Conservation (phyloP, 495 filamentous ascomycete species). For the Bacidia rubella region DNA sequence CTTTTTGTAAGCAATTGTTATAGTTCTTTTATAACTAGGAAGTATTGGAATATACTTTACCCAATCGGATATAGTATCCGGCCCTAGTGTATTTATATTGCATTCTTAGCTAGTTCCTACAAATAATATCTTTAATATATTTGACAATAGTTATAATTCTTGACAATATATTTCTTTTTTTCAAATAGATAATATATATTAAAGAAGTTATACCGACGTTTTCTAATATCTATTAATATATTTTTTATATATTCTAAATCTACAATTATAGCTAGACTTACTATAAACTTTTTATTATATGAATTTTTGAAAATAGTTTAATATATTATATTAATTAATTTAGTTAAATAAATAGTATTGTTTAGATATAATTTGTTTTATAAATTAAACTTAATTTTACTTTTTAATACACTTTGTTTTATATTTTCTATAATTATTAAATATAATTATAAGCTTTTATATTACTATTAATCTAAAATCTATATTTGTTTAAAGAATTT, state of each 20-base stretch:
- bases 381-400: neutral
- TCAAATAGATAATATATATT: too few species aligned
- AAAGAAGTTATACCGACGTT: neutral
- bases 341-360: conserved; percentile 12
- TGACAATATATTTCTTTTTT: too few species aligned
- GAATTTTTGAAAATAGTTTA: neutral
- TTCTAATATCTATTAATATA: neutral
- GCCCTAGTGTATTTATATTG: too few species aligned
- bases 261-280: neutral
- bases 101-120: too few species aligned
- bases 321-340: neutral
- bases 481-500: conserved; percentile 1
- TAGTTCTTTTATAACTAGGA: too few species aligned
- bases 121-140: too few species aligned
- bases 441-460: too few species aligned
- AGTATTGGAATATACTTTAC: too few species aligned
- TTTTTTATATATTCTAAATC: neutral
- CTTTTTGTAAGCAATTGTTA: neutral
- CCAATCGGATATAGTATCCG: too few species aligned
- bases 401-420: neutral
- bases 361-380: neutral
- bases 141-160: too few species aligned
- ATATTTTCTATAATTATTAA: neutral
- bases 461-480: neutral
- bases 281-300: neutral